These are phyloP conservation scores for Pistacia vera DNA, from an alignment of 345 rosid genomes.

Conservation along the genomic window DNA sequence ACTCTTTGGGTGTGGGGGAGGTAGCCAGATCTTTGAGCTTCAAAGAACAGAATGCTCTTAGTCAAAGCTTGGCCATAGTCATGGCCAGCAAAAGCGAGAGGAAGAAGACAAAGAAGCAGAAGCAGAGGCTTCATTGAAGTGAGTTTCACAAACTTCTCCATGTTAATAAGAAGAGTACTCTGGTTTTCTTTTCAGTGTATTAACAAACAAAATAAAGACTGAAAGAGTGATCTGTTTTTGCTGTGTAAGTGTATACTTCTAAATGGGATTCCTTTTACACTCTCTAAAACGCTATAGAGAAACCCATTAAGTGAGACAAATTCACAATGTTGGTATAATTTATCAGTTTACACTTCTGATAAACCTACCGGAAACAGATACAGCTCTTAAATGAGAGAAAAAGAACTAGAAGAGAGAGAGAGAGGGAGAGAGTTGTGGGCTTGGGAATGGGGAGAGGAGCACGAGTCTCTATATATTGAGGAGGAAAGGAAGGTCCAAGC, in stretches of 20 bases:
- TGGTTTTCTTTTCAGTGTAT: background rate
- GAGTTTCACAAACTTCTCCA: constrained; percentile 38
- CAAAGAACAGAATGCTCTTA: constrained; percentile 94
- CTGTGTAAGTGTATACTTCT: background rate
- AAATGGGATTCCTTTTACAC: constrained; percentile 8
- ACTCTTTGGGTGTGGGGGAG: constrained; percentile 89
- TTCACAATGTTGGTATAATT: constrained; percentile 45
- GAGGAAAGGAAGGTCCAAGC: constrained; percentile 50
- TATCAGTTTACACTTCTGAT: constrained; percentile 49
- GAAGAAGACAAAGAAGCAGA: constrained; percentile 58
- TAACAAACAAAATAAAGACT: background rate
- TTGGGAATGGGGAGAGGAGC: constrained; percentile 27
- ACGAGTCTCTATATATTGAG: constrained; percentile 52
- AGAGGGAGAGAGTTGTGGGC: constrained; percentile 23
- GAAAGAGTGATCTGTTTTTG: constrained; percentile 15
- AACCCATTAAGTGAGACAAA: constrained; percentile 6
- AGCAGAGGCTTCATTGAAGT: constrained; percentile 47
- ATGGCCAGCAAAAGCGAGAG: constrained; percentile 72
- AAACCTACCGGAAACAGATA: constrained; percentile 25
- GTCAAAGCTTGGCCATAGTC: constrained; percentile 92
- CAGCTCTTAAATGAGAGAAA: constrained; percentile 10
- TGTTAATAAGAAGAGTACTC: background rate
- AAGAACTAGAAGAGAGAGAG: constrained; percentile 14
- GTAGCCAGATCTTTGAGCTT: constrained; percentile 97
- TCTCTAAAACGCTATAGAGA: constrained; percentile 14